Evolutionary conservation across 352 stramenopile genomes (phyloP), one percentile per base, ranked within the genome.

Genomic region (Globisporangium perplexum): DNA sequence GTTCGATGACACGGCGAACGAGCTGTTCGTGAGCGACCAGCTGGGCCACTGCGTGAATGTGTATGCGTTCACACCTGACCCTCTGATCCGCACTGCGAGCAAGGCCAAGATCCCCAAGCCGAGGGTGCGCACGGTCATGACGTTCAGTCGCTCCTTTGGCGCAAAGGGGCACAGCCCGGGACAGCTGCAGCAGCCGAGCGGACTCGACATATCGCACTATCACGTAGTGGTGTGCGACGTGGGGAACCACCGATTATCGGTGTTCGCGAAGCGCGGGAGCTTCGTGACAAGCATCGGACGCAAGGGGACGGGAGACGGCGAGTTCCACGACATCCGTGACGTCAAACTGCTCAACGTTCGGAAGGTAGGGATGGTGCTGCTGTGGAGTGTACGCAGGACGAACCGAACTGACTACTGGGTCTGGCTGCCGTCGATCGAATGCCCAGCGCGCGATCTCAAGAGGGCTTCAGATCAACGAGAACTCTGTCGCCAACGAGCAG

Each of bases 1-100:
- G 11, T 62, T 86, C 7, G 80, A 91, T 55, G 71, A 84, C 42
- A 66, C 55, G 0, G 70, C 75, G 1, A 69, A 54, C n/a, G 77
- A 91, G 28, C 55, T 91, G 36, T 91, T 77, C 22, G 60, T 77
- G 39, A 83, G 62, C n/a, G 80, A 91, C 22, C 59, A 77, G 35
- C 39, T 60, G 33, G 72, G 63, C 23, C 76, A 87, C 41, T 69
- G 74, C 39, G 59, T 91, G 7, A 62, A 70, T 7, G 77, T 86
- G 8, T 73, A 76, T 26, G 63, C 67, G 44, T 50, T 83, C 2
- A 62, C 55, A 7, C 43, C 55, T 10, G 48, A 51, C 18, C 28
- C 38, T 7, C 7, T 31, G 11, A 44, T 24, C 8, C 26, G 33
- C 7, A 33, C 30, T 1, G 14, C 20, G 10, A 62, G 51, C 36